Conservation (phyloP, 805 yeast genomes). For the Scheffersomyces ergatensis region DNA sequence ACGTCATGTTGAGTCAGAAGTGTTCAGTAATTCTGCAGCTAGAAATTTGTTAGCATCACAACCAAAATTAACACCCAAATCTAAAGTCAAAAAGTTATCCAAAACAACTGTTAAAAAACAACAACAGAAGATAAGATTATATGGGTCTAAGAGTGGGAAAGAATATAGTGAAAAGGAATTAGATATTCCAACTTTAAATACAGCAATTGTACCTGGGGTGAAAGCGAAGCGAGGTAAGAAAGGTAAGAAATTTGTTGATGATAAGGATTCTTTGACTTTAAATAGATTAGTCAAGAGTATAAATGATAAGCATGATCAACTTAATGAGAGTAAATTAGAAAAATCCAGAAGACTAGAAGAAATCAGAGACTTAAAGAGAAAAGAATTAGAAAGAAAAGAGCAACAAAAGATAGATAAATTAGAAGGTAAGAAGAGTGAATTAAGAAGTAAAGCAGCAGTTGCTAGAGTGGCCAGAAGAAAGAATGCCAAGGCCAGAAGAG, state of each 20-base stretch:
- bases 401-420: conserved; percentile 62
- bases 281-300: conserved; percentile 74
- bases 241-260: conserved; percentile 76
- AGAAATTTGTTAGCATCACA: conserved; percentile 59
- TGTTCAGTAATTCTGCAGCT: conserved; percentile 63
- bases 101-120: conserved; percentile 62
- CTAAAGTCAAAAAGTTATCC: conserved; percentile 47
- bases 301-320: conserved; percentile 75
- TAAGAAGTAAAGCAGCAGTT: conserved; percentile 66
- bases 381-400: conserved; percentile 86
- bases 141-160: conserved; percentile 59
- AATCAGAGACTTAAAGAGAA: conserved; percentile 78
- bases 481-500: conserved; percentile 34
- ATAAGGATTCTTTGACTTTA: conserved; percentile 60
- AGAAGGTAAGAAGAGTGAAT: conserved; percentile 74
- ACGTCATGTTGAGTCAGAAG: conserved; percentile 63
- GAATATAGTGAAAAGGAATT: conserved; percentile 76
- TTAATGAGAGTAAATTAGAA: conserved; percentile 85
- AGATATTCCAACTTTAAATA: conserved; percentile 75
- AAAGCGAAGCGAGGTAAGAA: conserved; percentile 79
- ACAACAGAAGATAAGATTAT: conserved; percentile 60
- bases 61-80: conserved; percentile 61
- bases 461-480: conserved; percentile 74
- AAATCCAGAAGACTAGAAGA: conserved; percentile 87
- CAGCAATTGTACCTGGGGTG: conserved; percentile 81